These are phyloP conservation scores for Madurella fahalii DNA, from an alignment of 2,329 filamentous ascomycete genomes.

Conservation along the genomic window DNA sequence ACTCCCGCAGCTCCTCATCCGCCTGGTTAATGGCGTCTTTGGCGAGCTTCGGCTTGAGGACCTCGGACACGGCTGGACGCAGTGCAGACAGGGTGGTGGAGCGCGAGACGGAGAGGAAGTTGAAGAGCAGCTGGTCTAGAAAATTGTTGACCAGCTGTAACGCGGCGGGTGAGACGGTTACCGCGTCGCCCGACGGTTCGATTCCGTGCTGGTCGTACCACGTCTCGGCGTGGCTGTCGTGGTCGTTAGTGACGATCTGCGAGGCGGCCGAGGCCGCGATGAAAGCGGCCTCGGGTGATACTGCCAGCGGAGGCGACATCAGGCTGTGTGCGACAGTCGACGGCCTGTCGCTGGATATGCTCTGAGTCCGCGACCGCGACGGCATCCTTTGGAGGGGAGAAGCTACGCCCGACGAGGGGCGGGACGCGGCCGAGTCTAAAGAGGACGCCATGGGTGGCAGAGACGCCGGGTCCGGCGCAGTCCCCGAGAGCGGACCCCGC, in stretches of 20 bases:
- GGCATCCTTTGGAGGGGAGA: slow-evolving; percentile 28
- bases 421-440: slow-evolving; percentile 27
- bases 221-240: slow-evolving; percentile 67
- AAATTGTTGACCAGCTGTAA: slow-evolving; percentile 83
- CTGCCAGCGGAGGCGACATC: slow-evolving; percentile 61
- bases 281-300: slow-evolving; percentile 78
- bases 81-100: slow-evolving; percentile 73
- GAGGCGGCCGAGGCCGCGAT: slow-evolving; percentile 84
- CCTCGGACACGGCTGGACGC: slow-evolving; percentile 76
- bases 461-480: not conserved
- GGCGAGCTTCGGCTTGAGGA: slow-evolving; percentile 84
- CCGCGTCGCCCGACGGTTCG: slow-evolving; percentile 62
- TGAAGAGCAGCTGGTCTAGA: slow-evolving; percentile 88
- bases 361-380: slow-evolving; percentile 50
- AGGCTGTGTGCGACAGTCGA: slow-evolving; percentile 57
- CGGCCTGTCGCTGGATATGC: slow-evolving; percentile 67
- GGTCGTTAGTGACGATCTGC: slow-evolving; percentile 85
- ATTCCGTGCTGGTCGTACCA: slow-evolving; percentile 67
- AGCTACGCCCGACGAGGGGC: slow-evolving; percentile 26
- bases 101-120: slow-evolving; percentile 74
- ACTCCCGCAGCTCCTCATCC: slow-evolving; percentile 63
- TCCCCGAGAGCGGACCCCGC: not conserved
- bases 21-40: slow-evolving; percentile 51
- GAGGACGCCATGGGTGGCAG: slow-evolving; percentile 20
- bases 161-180: slow-evolving; percentile 67